A percentile compares a stretch with the other conserved stretches of the same genome.
Evolutionary conservation across 345 rosid genomes (phyloP).

Genomic region (Eucalyptus pauciflora): DNA sequence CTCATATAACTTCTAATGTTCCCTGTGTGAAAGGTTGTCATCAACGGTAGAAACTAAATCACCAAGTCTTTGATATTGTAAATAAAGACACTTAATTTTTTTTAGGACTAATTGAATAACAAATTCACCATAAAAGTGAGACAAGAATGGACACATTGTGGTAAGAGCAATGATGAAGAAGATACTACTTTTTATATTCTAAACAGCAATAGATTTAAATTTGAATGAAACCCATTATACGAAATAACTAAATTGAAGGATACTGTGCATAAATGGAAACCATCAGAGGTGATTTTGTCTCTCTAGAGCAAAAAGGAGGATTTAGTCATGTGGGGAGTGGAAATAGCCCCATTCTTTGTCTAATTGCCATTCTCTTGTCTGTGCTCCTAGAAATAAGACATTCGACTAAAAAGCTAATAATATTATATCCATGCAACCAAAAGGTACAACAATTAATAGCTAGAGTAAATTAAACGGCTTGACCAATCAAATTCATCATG

Average conservation of each 20-base stretch:
- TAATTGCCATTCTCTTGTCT: not conserved
- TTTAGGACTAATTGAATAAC: not conserved
- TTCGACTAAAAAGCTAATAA: not conserved
- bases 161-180: not conserved
- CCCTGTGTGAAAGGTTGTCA: not conserved
- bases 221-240: not conserved
- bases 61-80: not conserved
- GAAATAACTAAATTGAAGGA: not conserved
- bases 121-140: not conserved
- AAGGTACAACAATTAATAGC: not conserved
- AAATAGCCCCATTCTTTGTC: not conserved
- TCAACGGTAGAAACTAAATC: not conserved
- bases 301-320: not conserved
- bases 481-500: not conserved
- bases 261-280: not conserved
- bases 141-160: not conserved
- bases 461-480: not conserved
- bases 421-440: not conserved
- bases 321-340: not conserved
- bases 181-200: not conserved
- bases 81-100: not conserved
- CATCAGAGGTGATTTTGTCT: not conserved
- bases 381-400: not conserved
- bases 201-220: not conserved
- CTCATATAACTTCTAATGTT: not conserved